phyloP scores from a whole-genome alignment of 306 rosid genomes.

The Pyrus bretschneideri region DNA sequence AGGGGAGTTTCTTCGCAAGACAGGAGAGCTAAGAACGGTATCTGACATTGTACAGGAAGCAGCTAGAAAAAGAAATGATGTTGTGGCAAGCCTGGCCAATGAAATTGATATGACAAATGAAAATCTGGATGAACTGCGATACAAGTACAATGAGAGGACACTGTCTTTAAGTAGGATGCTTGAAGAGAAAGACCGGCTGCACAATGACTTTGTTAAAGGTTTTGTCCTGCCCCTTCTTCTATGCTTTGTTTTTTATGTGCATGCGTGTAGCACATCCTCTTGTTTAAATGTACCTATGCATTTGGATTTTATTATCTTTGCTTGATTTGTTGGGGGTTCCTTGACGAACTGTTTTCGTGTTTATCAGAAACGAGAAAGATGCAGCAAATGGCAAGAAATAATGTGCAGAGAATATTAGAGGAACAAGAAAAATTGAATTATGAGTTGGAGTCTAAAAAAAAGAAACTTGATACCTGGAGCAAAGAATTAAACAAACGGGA shows the following conservation, averaged over 20 bases:
- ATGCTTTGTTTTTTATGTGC: background rate
- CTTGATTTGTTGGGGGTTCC: background rate
- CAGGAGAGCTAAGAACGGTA: slow-evolving; percentile 70
- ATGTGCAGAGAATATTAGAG: slow-evolving; percentile 59
- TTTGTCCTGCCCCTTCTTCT: slow-evolving; percentile 7
- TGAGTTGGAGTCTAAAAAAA: slow-evolving; percentile 71
- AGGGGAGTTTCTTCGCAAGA: slow-evolving; percentile 73
- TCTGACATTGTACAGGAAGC: slow-evolving; percentile 75
- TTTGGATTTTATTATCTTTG: background rate
- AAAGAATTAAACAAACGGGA: slow-evolving; percentile 81
- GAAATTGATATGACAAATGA: slow-evolving; percentile 68
- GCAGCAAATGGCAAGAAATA: slow-evolving; percentile 60
- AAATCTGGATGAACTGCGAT: slow-evolving; percentile 50
- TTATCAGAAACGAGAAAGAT: slow-evolving; percentile 65
- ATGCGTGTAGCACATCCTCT: background rate
- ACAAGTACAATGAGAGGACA: slow-evolving; percentile 63
- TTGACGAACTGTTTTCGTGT: background rate
- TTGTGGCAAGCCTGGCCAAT: slow-evolving; percentile 60
- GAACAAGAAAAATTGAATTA: slow-evolving; percentile 73
- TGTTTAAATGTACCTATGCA: background rate
- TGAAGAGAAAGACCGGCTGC: slow-evolving; percentile 76
- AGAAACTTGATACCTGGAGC: slow-evolving; percentile 79
- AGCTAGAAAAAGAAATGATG: slow-evolving; percentile 43
- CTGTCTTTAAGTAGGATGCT: slow-evolving; percentile 83
- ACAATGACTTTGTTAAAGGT: slow-evolving; percentile 73